Conservation (phyloP, 2,329 filamentous ascomycete genomes). For the Cladophialophora bantiana region DNA sequence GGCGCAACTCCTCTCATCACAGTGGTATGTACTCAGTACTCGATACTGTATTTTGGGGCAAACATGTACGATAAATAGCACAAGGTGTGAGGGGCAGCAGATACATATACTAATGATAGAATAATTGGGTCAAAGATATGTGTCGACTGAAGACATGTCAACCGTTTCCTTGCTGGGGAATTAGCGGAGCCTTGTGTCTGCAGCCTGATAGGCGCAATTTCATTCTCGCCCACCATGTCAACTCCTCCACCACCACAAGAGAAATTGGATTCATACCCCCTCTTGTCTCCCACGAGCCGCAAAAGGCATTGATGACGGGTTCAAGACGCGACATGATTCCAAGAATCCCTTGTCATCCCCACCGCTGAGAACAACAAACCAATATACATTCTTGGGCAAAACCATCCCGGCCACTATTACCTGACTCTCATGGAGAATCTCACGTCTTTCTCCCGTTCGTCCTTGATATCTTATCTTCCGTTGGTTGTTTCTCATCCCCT, state of each 20-base stretch:
- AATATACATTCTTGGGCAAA: constrained; percentile 4
- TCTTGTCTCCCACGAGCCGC: not conserved
- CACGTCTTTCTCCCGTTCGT: not conserved
- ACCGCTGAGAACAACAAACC: constrained; percentile 12
- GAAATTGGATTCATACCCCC: not conserved
- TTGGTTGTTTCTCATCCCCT: not conserved
- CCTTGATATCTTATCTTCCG: not conserved
- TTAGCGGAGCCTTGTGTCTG: not conserved
- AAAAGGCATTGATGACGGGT: not conserved
- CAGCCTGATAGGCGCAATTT: not conserved
- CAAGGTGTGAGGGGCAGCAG: not conserved
- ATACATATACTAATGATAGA: not conserved
- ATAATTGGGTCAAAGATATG: not conserved
- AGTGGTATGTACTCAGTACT: not conserved
- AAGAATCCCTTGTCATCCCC: constrained; percentile 6
- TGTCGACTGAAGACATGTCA: not conserved
- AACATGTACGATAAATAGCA: not conserved
- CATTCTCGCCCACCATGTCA: not conserved
- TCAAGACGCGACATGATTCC: not conserved
- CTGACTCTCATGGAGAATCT: not conserved
- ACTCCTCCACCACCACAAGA: not conserved
- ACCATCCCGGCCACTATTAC: not conserved
- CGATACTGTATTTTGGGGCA: not conserved
- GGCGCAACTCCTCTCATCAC: constrained; percentile 28
- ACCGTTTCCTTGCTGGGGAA: not conserved